These are phyloP conservation scores for Cryphonectria japonica DNA, from an alignment of 2,329 filamentous ascomycete species.

Conservation along the genomic window DNA sequence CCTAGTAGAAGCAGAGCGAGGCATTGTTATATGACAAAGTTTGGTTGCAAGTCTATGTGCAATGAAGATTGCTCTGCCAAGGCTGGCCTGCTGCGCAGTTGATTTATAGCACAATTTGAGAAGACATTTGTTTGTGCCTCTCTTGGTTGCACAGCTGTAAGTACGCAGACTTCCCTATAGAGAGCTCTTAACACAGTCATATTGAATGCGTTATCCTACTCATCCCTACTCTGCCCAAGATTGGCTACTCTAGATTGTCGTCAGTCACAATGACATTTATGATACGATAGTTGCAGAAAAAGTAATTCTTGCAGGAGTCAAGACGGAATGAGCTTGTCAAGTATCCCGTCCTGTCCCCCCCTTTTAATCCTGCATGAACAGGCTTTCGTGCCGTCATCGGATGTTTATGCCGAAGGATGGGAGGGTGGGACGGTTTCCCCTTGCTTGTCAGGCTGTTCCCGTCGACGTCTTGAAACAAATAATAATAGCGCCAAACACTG, in stretches of 20 bases:
- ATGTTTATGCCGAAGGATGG: slow-evolving; percentile 9
- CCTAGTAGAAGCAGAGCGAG: not conserved
- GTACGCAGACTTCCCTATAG: not conserved
- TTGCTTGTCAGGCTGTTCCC: not conserved
- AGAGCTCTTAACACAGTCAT: not conserved
- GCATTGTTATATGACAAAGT: not conserved
- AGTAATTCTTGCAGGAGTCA: not conserved
- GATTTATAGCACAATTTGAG: not conserved
- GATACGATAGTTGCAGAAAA: not conserved
- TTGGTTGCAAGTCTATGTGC: not conserved
- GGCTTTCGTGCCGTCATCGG: not conserved
- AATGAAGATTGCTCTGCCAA: not conserved
- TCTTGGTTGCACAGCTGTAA: not conserved
- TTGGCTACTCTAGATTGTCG: not conserved
- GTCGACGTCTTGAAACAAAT: slow-evolving; percentile 7
- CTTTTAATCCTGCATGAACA: not conserved
- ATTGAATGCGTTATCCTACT: not conserved
- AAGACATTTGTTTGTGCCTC: not conserved
- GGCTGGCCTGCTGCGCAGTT: not conserved
- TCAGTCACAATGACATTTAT: not conserved
- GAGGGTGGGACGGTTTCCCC: not conserved
- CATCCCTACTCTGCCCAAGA: not conserved
- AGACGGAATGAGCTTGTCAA: not conserved
- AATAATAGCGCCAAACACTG: not conserved
- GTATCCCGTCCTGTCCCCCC: not conserved